phyloP scores from a whole-genome alignment of 371 early-diverging fungal species.

The Mortierella sp. region DNA sequence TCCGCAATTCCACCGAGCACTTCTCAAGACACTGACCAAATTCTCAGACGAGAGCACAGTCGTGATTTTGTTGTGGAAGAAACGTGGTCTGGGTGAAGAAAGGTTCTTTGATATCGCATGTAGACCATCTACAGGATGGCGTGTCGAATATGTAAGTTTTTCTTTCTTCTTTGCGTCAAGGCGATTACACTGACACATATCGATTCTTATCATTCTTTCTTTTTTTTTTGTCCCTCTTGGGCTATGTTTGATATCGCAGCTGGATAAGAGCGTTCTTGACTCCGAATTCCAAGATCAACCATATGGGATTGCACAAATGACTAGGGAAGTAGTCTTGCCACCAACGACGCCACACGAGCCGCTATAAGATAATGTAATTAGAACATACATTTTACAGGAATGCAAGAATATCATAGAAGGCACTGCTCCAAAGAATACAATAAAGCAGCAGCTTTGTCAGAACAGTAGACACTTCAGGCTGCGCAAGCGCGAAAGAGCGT shows the following conservation, averaged over 20 bases:
- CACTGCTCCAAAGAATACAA: no score
- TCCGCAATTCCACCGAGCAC: conserved; percentile 45
- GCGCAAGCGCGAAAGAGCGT: no score
- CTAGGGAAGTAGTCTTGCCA: background rate
- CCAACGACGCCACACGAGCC: background rate
- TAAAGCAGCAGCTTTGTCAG: no score
- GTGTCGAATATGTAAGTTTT: conserved; percentile 23
- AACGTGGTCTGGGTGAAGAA: conserved; percentile 60
- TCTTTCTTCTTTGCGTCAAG: background rate
- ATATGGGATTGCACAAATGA: conserved; percentile 33
- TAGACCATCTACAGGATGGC: conserved; percentile 31
- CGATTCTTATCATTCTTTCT: no score
- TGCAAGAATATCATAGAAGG: no score
- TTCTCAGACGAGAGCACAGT: conserved; percentile 44
- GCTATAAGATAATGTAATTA: background rate
- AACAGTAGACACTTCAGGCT: no score
- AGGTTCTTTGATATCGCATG: conserved; percentile 48
- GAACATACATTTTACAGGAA: no score
- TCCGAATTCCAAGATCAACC: conserved; percentile 37
- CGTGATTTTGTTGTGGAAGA: conserved; percentile 55
- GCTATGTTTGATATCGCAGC: background rate
- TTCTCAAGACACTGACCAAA: conserved; percentile 51
- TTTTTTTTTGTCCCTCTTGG: no score
- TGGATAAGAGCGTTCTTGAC: conserved; percentile 33
- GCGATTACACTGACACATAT: no score